Conservation (phyloP, 2,329 filamentous ascomycete genomes). For the Arthrobotrys megalospora region DNA sequence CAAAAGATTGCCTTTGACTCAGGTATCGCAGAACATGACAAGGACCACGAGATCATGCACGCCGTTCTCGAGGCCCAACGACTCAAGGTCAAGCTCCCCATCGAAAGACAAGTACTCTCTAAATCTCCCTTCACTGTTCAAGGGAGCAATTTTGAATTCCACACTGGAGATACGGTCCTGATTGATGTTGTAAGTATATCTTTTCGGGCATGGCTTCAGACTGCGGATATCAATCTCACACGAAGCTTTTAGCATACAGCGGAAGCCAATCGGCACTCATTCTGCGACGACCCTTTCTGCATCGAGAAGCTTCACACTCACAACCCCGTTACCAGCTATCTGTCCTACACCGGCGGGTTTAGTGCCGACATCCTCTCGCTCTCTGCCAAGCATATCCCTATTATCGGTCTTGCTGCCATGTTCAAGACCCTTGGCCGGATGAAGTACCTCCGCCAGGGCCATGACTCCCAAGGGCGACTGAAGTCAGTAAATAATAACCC, state of each 20-base stretch:
- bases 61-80: constrained; percentile 48
- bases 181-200: constrained; percentile 50
- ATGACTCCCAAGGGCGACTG: constrained; percentile 60
- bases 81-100: constrained; percentile 49
- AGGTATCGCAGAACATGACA: constrained; percentile 40
- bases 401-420: constrained; percentile 55
- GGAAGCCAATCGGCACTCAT: constrained; percentile 39
- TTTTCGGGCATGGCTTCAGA: not conserved
- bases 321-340: constrained; percentile 37
- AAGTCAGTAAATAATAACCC: constrained; percentile 61
- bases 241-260: constrained; percentile 23
- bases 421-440: constrained; percentile 62
- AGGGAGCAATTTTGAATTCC: constrained; percentile 51
- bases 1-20: constrained; percentile 41
- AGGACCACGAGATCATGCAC: constrained; percentile 59
- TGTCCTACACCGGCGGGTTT: constrained; percentile 44
- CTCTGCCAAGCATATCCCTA: constrained; percentile 46
- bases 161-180: constrained; percentile 37
- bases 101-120: constrained; percentile 32
- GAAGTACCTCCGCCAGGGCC: constrained; percentile 61
- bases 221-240: constrained; percentile 1
- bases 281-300: constrained; percentile 56
- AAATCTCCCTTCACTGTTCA: constrained; percentile 37
- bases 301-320: constrained; percentile 56
- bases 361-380: constrained; percentile 48